Conservation (phyloP, 257 asterid species). For the Schizonepeta tenuifolia region DNA sequence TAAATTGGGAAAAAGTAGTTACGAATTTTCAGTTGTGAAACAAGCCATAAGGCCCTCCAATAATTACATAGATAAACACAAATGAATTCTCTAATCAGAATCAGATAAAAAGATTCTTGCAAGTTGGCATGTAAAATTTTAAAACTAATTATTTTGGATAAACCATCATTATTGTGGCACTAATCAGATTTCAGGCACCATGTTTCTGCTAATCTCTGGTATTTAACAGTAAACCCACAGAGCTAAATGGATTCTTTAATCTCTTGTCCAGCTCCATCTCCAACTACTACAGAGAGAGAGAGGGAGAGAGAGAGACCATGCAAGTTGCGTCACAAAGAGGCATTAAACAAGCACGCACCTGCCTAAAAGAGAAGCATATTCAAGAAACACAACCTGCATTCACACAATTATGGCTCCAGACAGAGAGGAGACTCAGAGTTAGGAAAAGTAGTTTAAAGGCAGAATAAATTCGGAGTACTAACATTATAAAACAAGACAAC, state of each 20-base stretch:
- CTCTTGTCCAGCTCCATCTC: no score
- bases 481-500: background rate
- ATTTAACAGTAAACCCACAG: background rate
- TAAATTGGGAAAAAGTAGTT: background rate
- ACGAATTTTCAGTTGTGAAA: background rate
- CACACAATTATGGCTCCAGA: conserved; percentile 9
- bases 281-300: no score
- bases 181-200: conserved; percentile 16
- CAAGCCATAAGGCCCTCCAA: background rate
- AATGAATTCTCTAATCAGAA: background rate
- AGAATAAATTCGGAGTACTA: background rate
- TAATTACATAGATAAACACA: background rate
- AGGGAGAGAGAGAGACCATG: background rate
- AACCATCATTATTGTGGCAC: conserved; percentile 16
- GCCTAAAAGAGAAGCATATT: no score
- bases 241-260: no score
- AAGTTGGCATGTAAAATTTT: conserved; percentile 22
- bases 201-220: conserved; percentile 25
- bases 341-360: conserved; percentile 3
- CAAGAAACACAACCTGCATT: conserved; percentile 6
- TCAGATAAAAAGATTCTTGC: conserved; percentile 10
- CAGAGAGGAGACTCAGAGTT: background rate
- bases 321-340: background rate
- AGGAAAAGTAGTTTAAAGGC: background rate
- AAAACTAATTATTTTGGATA: conserved; percentile 2